Evolutionary conservation across 2,329 filamentous ascomycete genomes (phyloP), one percentile per base, ranked within the genome.

Genomic region (Paraconiothyrium sp.): DNA sequence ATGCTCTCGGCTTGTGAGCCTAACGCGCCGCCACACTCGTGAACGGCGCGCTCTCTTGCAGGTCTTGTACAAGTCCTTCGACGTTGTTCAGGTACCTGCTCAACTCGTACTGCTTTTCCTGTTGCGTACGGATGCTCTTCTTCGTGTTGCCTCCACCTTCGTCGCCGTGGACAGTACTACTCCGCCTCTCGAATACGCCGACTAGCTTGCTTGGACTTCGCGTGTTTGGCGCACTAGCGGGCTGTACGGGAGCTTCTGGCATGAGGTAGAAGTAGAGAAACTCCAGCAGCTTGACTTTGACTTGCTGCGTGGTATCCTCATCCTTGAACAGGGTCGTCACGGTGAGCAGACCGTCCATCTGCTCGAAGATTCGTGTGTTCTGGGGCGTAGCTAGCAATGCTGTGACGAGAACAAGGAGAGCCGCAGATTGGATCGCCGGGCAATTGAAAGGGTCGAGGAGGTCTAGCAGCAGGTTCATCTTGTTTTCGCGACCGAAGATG

Each of bases 261-360:
- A 98, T 97, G 70, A 99, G 89, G 79, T 98, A 99, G 80, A 98
- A 98, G 84, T 98, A 98, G 55, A 99, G 83, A 76, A 98, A 98
- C 79, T 98, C 95, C 69, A 97, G 90, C n/a, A 97, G 88, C 79
- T 97, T 95, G 75, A 97, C 87, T 82, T 97, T 97, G 67, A 98
- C 94, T 71, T 94, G 92, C 64, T 93, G 89, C 27, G 89, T 89
- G 3, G 94, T 97, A 67, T 89, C 88, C 63, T 93, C 89, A 66
- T 91, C 92, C 79, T 96, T 97, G 87, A 98, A 97, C 54, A 98
- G 86, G 10, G 92, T 94, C 1, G 94, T 97, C 49, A 98, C 89
- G 1, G 93, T 95, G 44, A 97, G 87, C 5, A 99, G 87, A 58
- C 95, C 95, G 76, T 98, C 94, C 68, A 97, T 90, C 58, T 87